Base-by-base conservation (phyloP, 2,329 filamentous ascomycete genomes). In the Aspergillus sp. region DNA sequence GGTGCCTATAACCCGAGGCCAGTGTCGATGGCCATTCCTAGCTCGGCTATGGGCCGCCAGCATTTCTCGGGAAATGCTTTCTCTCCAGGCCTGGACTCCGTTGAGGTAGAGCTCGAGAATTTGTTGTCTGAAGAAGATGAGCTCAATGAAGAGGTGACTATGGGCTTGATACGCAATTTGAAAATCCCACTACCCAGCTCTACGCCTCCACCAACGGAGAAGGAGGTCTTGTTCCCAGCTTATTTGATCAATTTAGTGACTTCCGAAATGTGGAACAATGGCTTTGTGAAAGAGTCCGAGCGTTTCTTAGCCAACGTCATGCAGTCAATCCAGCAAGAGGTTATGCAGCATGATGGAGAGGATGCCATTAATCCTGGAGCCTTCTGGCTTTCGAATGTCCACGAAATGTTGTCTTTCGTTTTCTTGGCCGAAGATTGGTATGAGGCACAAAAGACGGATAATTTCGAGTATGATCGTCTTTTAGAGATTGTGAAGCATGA, bases 251-350 rank as follows among this genome's bases (percentile, higher is more conserved):
- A 99, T 78, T 84, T 99, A 62, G 95, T 99, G 65, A 99, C 95
- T 11, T 98, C 93, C 15, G 95, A 99, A 81, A 99, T 99, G 95
- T 99, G 95, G 95, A 99, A 99, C 82, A 99, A 99, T 71, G 95
- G 95, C 50, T 99, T 97, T 74, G 95, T 99, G 70, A 99, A 99
- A 82, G 95, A 99, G 79, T 98, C 95, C 3, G 95, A 99, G 80
- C 90, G 94, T 58, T 99, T 99, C 86, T 84, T 99, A 64, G 95
- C 95, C 73, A 99, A 98, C 71, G 95, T 99, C 66, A 99, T 99
- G 95, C 95, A 98, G 79, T 96, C 93, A 7, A 98, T 99, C 72
- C 95, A 99, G 77, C 93, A 98, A 76, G 95, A 99, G 76, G 95
- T 99, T 59, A 98, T 99, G 95, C 91, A 96, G 74, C 92, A 99